phyloP scores from a whole-genome alignment of 257 asterid species.

The Penstemon eatonii region DNA sequence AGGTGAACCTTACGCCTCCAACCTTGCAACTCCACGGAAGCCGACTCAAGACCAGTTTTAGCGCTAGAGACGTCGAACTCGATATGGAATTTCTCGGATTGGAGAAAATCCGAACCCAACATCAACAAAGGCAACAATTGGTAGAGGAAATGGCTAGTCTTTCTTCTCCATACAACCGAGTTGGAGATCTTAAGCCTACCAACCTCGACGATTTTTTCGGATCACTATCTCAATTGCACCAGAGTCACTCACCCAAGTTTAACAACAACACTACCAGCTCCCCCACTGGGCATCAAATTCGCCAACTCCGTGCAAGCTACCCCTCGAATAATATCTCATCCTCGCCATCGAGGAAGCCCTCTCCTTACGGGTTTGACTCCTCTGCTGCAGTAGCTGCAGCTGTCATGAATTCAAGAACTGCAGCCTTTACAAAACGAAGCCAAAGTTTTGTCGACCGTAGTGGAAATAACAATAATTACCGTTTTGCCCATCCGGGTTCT shows the following conservation, averaged over 20 bases:
- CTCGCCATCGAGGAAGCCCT: constrained; percentile 57
- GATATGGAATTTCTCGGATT: constrained; percentile 57
- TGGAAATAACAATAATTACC: constrained; percentile 33
- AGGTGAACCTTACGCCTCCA: constrained; percentile 61
- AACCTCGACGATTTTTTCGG: constrained; percentile 76
- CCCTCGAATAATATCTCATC: constrained; percentile 51
- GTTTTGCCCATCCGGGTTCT: constrained; percentile 26
- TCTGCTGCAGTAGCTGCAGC: constrained; percentile 89
- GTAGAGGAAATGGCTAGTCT: constrained; percentile 67
- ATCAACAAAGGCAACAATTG: constrained; percentile 57
- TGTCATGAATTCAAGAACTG: constrained; percentile 80
- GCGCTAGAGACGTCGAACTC: constrained; percentile 59
- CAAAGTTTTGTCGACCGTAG: constrained; percentile 81
- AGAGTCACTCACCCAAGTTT: constrained; percentile 52
- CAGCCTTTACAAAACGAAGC: constrained; percentile 73
- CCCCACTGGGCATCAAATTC: constrained; percentile 59
- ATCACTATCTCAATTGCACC: constrained; percentile 55
- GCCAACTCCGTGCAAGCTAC: constrained; percentile 67
- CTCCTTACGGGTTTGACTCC: constrained; percentile 64
- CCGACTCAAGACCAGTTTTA: constrained; percentile 59
- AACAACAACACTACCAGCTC: constrained; percentile 32
- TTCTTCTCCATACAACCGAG: constrained; percentile 55
- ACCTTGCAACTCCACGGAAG: constrained; percentile 74
- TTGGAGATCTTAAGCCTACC: constrained; percentile 59
- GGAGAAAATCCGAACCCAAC: constrained; percentile 55